phyloP scores from a whole-genome alignment of 2,329 filamentous ascomycete species.

The Aureobasidium sp. region DNA sequence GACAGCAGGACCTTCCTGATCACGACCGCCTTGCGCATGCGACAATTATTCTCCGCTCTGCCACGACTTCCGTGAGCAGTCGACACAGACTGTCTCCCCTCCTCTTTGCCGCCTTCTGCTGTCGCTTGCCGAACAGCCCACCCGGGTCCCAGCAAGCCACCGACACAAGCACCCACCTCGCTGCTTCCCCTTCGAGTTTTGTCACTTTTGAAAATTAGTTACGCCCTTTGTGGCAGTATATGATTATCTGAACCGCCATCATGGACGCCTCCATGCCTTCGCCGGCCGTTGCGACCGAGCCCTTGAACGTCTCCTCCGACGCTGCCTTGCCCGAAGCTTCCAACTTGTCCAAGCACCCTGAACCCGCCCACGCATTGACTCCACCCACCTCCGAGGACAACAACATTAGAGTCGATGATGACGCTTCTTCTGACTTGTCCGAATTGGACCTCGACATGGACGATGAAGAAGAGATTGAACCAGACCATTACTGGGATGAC shows the following conservation, averaged over 20 bases:
- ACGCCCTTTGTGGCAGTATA: constrained; percentile 1
- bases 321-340: constrained; percentile 9
- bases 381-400: constrained; percentile 48
- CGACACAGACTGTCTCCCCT: constrained; percentile 4
- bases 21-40: constrained; percentile 1
- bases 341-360: constrained; percentile 7
- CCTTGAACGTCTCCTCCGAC: constrained; percentile 10
- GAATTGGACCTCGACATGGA: constrained; percentile 50
- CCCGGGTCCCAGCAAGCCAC: not conserved
- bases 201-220: not conserved
- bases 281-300: not conserved
- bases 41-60: not conserved
- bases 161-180: not conserved
- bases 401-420: constrained; percentile 36
- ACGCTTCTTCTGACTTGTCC: constrained; percentile 41
- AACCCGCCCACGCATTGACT: constrained; percentile 36
- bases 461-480: constrained; percentile 70
- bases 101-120: not conserved
- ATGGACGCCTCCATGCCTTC: not conserved
- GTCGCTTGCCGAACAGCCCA: constrained; percentile 5
- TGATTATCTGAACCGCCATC: not conserved
- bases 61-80: constrained; percentile 11
- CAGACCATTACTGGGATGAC: constrained; percentile 78
- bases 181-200: not conserved
- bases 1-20: not conserved